Conservation (phyloP, 192 early-diverging fungal species). For the Linnemannia schmuckeri region DNA sequence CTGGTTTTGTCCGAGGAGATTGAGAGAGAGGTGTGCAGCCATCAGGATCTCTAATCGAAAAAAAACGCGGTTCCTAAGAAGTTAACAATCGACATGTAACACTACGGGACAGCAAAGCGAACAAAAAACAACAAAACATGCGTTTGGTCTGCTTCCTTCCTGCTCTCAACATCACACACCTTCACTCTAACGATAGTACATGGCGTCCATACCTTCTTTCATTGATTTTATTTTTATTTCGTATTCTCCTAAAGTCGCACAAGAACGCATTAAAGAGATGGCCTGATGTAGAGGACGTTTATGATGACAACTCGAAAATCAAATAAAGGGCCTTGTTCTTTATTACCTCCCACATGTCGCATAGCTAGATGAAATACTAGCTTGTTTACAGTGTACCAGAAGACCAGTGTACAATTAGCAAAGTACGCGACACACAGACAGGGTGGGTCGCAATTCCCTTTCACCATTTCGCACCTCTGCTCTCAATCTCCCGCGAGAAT, state of each 20-base stretch:
- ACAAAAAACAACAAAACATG: too few relatives aligned
- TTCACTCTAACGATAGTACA: not conserved
- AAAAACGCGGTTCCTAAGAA: too few relatives aligned
- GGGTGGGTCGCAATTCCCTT: not conserved
- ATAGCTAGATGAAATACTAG: not conserved
- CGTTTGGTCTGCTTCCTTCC: too few relatives aligned
- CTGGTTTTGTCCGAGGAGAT: too few relatives aligned
- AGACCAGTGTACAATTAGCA: not conserved
- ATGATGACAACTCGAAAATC: conserved; percentile 1
- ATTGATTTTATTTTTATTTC: not conserved
- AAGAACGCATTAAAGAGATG: conserved; percentile 1
- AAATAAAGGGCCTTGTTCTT: not conserved
- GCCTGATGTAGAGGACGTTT: not conserved
- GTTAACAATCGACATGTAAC: too few relatives aligned
- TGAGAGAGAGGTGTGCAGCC: too few relatives aligned
- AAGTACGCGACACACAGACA: not conserved
- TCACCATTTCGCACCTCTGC: not conserved
- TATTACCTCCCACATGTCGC: not conserved
- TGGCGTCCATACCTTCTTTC: not conserved
- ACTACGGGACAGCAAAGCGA: too few relatives aligned
- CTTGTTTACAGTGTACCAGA: not conserved
- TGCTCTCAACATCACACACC: too few relatives aligned
- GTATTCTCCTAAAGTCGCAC: not conserved
- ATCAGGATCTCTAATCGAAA: too few relatives aligned
- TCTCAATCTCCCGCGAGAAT: not conserved